A percentile compares a stretch with the other conserved stretches of the same genome.
Conservation (phyloP, 2,329 filamentous ascomycete species). For the Calonectria montana region DNA sequence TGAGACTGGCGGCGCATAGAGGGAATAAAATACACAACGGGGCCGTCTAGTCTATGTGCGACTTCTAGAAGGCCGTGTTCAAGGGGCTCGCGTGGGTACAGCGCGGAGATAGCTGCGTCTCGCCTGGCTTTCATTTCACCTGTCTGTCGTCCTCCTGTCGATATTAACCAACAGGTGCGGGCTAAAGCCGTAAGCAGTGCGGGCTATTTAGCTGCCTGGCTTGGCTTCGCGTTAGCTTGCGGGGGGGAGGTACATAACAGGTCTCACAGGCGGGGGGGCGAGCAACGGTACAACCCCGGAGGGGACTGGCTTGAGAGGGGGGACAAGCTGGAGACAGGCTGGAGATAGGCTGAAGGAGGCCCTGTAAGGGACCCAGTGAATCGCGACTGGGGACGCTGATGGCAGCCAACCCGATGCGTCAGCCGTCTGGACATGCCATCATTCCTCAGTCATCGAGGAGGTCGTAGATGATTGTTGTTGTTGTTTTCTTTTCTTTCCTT, state of each 20-base stretch:
- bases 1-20: background rate
- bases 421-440: background rate
- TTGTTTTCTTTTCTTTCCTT: background rate
- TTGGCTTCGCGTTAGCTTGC: constrained; percentile 4
- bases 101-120: background rate
- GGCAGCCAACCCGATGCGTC: background rate
- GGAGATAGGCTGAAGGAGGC: background rate
- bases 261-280: background rate
- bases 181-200: background rate
- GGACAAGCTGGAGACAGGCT: background rate
- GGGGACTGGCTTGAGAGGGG: too few species aligned
- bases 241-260: background rate
- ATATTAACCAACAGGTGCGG: background rate
- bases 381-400: background rate
- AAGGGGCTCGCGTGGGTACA: background rate
- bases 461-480: background rate
- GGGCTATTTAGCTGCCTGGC: constrained; percentile 4
- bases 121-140: background rate
- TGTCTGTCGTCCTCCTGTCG: too few species aligned
- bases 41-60: background rate
- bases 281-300: background rate
- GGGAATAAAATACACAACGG: background rate
- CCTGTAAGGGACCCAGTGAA: background rate
- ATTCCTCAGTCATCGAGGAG: background rate
- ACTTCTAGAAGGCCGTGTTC: background rate